Conservation (phyloP, 2,329 filamentous ascomycete genomes). For the Ceratocystis colombiana region DNA sequence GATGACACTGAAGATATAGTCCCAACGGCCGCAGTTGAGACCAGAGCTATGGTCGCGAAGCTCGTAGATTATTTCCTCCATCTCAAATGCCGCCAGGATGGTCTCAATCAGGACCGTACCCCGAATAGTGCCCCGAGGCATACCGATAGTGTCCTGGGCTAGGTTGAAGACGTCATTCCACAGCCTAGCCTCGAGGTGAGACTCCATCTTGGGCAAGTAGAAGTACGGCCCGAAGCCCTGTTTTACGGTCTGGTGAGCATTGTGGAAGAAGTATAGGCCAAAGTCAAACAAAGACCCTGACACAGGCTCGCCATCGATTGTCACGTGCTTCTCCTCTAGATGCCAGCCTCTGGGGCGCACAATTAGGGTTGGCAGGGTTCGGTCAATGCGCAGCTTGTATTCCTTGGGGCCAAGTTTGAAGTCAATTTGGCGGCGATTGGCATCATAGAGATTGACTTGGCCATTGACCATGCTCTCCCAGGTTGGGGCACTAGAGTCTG, state of each 20-base stretch:
- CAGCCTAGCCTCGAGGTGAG: slow-evolving; percentile 87
- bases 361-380: slow-evolving; percentile 76
- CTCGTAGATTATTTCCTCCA: slow-evolving; percentile 99
- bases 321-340: slow-evolving; percentile 96
- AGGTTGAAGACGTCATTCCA: slow-evolving; percentile 99
- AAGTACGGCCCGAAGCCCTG: slow-evolving; percentile 88
- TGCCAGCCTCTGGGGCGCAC: slow-evolving; percentile 95
- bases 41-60: slow-evolving; percentile 92
- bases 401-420: slow-evolving; percentile 94
- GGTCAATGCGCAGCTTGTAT: slow-evolving; percentile 93
- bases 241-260: slow-evolving; percentile 77
- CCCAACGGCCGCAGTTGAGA: slow-evolving; percentile 97
- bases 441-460: slow-evolving; percentile 95
- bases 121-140: slow-evolving; percentile 83
- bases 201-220: slow-evolving; percentile 97
- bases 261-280: slow-evolving; percentile 98
- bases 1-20: slow-evolving; percentile 99
- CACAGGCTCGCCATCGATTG: slow-evolving; percentile 87
- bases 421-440: slow-evolving; percentile 84
- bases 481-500: slow-evolving; percentile 88
- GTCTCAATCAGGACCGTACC: slow-evolving; percentile 96
- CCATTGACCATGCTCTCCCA: slow-evolving; percentile 99
- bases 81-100: slow-evolving; percentile 94
- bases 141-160: slow-evolving; percentile 82
- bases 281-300: slow-evolving; percentile 93